Evolutionary conservation across 345 rosid species (phyloP).

Genomic region (Eutrema heterophyllum): DNA sequence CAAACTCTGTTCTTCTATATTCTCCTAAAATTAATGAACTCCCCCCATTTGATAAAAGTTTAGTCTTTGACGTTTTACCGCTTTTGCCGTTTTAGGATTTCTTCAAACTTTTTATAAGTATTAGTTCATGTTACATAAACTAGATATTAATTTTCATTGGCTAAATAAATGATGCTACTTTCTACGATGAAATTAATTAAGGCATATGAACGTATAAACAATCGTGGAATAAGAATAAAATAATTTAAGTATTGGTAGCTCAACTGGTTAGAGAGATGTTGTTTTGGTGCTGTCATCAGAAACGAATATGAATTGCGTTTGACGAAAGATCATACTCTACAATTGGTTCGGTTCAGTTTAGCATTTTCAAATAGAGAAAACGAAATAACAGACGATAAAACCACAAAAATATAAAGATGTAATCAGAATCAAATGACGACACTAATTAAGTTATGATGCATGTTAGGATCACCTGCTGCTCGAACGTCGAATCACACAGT

Average conservation of each 20-base stretch:
- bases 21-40: neutral
- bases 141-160: neutral
- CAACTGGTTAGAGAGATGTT: too few species aligned
- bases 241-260: too few species aligned
- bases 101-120: neutral
- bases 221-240: neutral
- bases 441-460: neutral
- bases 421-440: neutral
- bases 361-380: neutral
- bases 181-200: neutral
- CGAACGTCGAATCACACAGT: neutral
- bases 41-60: neutral
- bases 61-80: neutral
- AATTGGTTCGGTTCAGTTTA: too few species aligned
- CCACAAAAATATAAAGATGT: neutral
- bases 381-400: neutral
- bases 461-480: neutral
- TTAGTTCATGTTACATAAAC: neutral
- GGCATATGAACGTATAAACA: neutral
- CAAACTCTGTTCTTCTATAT: neutral
- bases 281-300: too few species aligned
- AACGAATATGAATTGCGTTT: too few species aligned
- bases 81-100: constrained; percentile 2
- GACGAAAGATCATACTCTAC: too few species aligned
- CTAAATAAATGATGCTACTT: neutral